phyloP scores from a whole-genome alignment of 2,329 filamentous ascomycete genomes.

The Cladophialophora immunda region DNA sequence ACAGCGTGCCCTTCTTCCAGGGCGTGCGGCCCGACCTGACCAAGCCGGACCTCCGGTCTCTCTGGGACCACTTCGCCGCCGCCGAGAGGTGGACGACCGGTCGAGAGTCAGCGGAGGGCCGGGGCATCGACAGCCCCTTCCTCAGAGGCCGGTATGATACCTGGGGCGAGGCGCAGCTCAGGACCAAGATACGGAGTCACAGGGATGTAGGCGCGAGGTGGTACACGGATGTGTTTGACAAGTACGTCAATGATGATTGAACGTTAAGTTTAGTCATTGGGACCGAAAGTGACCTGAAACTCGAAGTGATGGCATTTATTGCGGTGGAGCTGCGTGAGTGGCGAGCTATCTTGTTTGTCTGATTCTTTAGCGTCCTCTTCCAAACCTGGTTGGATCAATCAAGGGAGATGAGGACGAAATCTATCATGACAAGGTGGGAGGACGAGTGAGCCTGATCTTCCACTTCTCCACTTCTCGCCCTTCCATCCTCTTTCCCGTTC shows the following conservation, averaged over 20 bases:
- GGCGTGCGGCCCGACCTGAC: constrained; percentile 59
- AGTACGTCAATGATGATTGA: constrained; percentile 55
- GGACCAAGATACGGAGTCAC: constrained; percentile 64
- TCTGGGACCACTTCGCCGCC: constrained; percentile 51
- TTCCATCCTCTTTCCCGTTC: too few species aligned
- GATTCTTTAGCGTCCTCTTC: too few species aligned
- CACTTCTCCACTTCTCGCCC: too few species aligned
- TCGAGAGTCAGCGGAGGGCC: constrained; percentile 49
- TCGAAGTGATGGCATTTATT: neutral
- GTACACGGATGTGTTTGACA: constrained; percentile 59
- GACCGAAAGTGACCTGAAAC: neutral
- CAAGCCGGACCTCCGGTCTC: constrained; percentile 50
- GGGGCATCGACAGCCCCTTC: constrained; percentile 60
- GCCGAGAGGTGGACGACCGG: constrained; percentile 12
- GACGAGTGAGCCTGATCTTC: too few species aligned
- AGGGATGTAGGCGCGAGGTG: constrained; percentile 58
- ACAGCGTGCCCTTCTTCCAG: constrained; percentile 58
- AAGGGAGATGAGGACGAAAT: too few species aligned
- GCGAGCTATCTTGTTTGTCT: too few species aligned
- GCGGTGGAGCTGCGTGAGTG: too few species aligned
- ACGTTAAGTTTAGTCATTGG: neutral
- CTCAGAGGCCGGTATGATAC: constrained; percentile 61
- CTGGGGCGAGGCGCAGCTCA: constrained; percentile 64
- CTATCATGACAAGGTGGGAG: too few species aligned
- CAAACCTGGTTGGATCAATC: too few species aligned